Base-by-base conservation (phyloP, 108 stramenopile species). In the Cyclotella atomus region DNA sequence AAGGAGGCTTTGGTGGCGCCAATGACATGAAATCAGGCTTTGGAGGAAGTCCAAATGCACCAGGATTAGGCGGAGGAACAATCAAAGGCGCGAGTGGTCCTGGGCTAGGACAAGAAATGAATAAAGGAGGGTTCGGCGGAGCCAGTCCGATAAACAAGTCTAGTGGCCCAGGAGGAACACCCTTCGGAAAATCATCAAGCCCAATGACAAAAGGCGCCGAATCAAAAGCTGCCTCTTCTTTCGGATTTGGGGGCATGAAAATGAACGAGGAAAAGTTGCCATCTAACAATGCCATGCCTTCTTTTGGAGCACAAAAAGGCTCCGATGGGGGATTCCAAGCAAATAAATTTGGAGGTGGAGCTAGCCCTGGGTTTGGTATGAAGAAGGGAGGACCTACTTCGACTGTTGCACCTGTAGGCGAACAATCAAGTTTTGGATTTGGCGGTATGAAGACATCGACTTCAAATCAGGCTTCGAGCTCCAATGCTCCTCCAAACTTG, bases 351-450 rank as follows among this genome's bases (percentile, higher is more conserved):
- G n/a, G n/a, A n/a, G n/a, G n/a, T n/a, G n/a, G n/a, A n/a, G n/a
- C n/a, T n/a, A n/a, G 38, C 12, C 12, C 12, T 41, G 38, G 38
- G 38, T 41, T 41, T 41, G 38, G 38, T 41, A 41, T 41, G 38
- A 41, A 41, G 12, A 12, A 41, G 12, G 38, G 9, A 41, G 38
- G 7, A 41, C 9, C 38, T 41, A 9, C 38, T 41, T 41, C 38
- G 12, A 9, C 38, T 9, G 38, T 9, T 41, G 7, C 38, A 41
- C 38, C 38, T 41, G 38, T 7, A 41, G n/a, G n/a, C 56, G 32
- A 30, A 23, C 1, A 52, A 57, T 57, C 56, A 7, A 57, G 56
- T 30, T 57, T 57, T 32, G 56, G 56, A 1, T 57, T 57, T 30
- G 56, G 56, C 10, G 56, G 56, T 4, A 57, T 57, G 56, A 57